These are phyloP conservation scores for Clarireedia sp. DNA, from an alignment of 2,329 filamentous ascomycete species.

Conservation along the genomic window DNA sequence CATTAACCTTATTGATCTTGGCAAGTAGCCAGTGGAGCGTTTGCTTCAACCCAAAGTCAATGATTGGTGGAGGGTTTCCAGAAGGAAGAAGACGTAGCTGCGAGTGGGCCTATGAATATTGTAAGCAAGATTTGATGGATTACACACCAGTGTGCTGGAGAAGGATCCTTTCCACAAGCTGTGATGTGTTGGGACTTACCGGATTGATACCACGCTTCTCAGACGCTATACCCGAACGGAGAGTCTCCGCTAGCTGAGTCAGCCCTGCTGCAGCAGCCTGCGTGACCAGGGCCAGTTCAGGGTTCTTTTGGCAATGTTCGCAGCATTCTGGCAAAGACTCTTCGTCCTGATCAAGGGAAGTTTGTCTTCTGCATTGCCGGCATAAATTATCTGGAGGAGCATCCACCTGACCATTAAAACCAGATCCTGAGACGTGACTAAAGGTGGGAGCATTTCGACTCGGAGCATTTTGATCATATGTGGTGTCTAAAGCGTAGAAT, in stretches of 20 bases:
- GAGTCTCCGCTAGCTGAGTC: conserved; percentile 25
- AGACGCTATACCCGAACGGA: conserved; percentile 22
- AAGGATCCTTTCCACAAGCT: background rate
- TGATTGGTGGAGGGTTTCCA: conserved; percentile 22
- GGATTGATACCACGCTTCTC: conserved; percentile 19
- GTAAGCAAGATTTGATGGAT: conserved; percentile 1
- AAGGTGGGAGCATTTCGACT: conserved; percentile 11
- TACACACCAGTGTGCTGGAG: background rate
- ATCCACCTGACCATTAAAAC: background rate
- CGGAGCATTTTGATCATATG: conserved; percentile 12
- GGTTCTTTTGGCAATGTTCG: conserved; percentile 19
- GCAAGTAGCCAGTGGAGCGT: conserved; percentile 25
- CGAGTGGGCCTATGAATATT: conserved; percentile 5
- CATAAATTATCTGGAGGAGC: conserved; percentile 17
- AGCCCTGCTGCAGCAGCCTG: conserved; percentile 23
- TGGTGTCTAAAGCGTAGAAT: conserved; percentile 12
- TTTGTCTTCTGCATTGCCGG: conserved; percentile 19
- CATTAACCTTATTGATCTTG: conserved; percentile 25
- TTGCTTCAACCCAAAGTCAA: conserved; percentile 23
- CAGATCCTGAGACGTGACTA: background rate
- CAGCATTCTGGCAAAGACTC: conserved; percentile 13
- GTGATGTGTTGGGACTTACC: conserved; percentile 18
- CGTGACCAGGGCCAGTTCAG: conserved; percentile 19
- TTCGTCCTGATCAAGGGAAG: conserved; percentile 14
- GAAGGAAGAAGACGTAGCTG: conserved; percentile 12